These are phyloP conservation scores for Termitomyces sp. DNA, from an alignment of 768 basidiomycete species.

Conservation along the genomic window DNA sequence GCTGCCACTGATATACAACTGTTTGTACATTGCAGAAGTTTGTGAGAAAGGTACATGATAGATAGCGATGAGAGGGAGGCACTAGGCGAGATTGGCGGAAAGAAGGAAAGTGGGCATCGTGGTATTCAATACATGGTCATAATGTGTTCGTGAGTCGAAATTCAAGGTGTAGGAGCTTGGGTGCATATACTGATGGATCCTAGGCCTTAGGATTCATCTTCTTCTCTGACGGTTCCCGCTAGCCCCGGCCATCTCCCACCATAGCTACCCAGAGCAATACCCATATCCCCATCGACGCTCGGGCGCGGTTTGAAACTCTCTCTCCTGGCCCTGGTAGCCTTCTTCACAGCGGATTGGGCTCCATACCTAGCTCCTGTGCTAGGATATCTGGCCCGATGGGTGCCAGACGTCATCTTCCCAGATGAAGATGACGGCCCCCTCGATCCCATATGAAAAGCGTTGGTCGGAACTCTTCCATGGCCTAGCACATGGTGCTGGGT, in stretches of 20 bases:
- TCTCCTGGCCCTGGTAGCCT: constrained; percentile 50
- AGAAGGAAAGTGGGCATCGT: not conserved
- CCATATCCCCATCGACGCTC: constrained; percentile 53
- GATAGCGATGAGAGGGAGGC: not conserved
- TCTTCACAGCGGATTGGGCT: constrained; percentile 36
- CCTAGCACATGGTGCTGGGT: constrained; percentile 54
- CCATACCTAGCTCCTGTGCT: constrained; percentile 11
- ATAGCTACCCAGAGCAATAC: constrained; percentile 21
- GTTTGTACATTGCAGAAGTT: constrained; percentile 11
- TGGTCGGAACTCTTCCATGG: constrained; percentile 46
- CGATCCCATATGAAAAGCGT: constrained; percentile 14
- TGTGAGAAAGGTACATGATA: no score
- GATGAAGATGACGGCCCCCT: constrained; percentile 16
- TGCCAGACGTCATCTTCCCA: constrained; percentile 18
- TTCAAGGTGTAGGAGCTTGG: not conserved
- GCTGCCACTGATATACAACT: not conserved
- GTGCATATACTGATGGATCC: not conserved
- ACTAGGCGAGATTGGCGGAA: no score
- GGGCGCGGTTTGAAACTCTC: constrained; percentile 86
- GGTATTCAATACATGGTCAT: not conserved
- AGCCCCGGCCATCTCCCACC: constrained; percentile 29
- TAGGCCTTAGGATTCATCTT: constrained; percentile 36
- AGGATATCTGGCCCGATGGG: constrained; percentile 25
- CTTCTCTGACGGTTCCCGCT: constrained; percentile 42
- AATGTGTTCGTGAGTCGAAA: constrained; percentile 3